These are phyloP conservation scores for Entophlyctis luteolus DNA, from an alignment of 192 early-diverging fungal genomes.

Conservation along the genomic window DNA sequence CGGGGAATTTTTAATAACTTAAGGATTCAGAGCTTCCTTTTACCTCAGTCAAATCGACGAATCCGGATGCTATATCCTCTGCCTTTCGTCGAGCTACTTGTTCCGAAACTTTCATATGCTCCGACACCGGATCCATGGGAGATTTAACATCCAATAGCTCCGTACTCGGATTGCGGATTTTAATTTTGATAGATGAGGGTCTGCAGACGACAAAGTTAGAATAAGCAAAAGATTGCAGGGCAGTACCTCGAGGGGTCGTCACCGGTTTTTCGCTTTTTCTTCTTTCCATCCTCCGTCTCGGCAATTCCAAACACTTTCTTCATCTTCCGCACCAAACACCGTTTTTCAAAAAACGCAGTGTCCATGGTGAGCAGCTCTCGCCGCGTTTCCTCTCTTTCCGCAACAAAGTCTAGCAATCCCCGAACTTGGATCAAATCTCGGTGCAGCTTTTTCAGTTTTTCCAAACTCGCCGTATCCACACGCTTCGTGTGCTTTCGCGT, in stretches of 20 bases:
- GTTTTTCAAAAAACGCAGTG: slow-evolving; percentile 70
- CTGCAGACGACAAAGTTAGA: background rate
- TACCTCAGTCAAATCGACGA: slow-evolving; percentile 71
- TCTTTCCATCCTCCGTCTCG: slow-evolving; percentile 52
- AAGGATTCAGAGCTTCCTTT: background rate
- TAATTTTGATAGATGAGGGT: slow-evolving; percentile 24
- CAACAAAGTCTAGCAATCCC: slow-evolving; percentile 75
- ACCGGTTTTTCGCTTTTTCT: slow-evolving; percentile 29
- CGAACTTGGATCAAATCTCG: slow-evolving; percentile 73
- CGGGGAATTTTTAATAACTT: background rate
- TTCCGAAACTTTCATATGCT: slow-evolving; percentile 49
- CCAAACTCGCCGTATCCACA: slow-evolving; percentile 78
- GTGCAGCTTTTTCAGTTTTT: slow-evolving; percentile 78
- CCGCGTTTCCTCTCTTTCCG: slow-evolving; percentile 70
- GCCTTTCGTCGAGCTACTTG: slow-evolving; percentile 54
- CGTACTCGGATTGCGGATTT: slow-evolving; percentile 29
- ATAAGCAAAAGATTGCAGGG: background rate
- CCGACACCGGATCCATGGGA: slow-evolving; percentile 27
- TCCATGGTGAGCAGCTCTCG: slow-evolving; percentile 72
- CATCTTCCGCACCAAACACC: slow-evolving; percentile 57
- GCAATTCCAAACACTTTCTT: slow-evolving; percentile 67
- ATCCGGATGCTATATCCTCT: slow-evolving; percentile 54
- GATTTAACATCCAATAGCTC: slow-evolving; percentile 3
- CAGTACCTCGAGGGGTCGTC: slow-evolving; percentile 44
- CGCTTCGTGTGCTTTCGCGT: slow-evolving; percentile 73